Conservation (phyloP, 192 early-diverging fungal species). For the Coemansia sp. region DNA sequence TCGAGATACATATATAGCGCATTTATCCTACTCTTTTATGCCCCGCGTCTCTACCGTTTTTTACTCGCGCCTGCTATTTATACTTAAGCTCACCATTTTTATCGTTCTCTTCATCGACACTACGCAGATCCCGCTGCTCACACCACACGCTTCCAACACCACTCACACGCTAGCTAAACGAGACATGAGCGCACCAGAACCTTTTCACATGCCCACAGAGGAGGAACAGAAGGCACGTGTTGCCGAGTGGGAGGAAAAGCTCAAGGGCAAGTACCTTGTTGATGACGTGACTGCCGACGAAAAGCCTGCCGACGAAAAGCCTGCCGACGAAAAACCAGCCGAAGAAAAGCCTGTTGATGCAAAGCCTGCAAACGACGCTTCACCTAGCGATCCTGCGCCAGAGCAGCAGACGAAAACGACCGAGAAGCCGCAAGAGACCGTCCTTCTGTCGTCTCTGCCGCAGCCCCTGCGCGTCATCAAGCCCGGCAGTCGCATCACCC, state of each 20-base stretch:
- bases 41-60: background rate
- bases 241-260: conserved; percentile 10
- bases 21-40: conserved; percentile 16
- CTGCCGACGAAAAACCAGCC: background rate
- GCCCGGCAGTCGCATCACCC: conserved; percentile 27
- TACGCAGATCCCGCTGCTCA: conserved; percentile 3
- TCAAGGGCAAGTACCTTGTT: conserved; percentile 14
- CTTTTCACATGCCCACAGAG: conserved; percentile 15
- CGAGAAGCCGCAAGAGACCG: background rate
- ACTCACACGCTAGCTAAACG: conserved; percentile 1
- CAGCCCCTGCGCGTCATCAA: conserved; percentile 24
- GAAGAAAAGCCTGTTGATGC: background rate
- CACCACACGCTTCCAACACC: background rate
- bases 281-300: conserved; percentile 7
- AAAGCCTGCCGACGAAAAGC: background rate
- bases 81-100: conserved; percentile 15
- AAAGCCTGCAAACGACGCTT: background rate
- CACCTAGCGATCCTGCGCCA: background rate
- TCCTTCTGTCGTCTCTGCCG: conserved; percentile 30
- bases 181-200: background rate
- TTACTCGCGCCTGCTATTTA: background rate
- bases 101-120: conserved; percentile 26
- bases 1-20: background rate
- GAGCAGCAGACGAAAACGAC: background rate
- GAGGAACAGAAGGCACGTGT: conserved; percentile 24